These are phyloP conservation scores for Wickerhamomyces hampshirensis DNA, from an alignment of 805 yeast species.

Conservation along the genomic window DNA sequence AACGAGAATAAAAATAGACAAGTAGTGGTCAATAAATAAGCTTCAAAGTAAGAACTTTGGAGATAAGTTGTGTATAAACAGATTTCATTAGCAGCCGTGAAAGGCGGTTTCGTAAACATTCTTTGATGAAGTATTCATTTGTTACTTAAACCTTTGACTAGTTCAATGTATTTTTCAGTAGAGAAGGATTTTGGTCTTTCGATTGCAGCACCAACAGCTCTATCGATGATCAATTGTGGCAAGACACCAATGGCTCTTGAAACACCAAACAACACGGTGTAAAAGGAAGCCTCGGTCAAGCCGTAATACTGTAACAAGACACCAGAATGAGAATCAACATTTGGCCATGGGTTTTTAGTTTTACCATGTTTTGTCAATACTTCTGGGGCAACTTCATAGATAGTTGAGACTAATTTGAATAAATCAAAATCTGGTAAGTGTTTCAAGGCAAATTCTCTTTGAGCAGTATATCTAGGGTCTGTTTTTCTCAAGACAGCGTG, in stretches of 20 bases:
- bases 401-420: conserved; percentile 72
- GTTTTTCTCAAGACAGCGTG: conserved; percentile 87
- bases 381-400: conserved; percentile 78
- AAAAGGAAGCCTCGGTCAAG: conserved; percentile 73
- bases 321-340: conserved; percentile 86
- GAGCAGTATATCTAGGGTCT: conserved; percentile 84
- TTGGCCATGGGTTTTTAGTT: conserved; percentile 93
- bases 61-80: no score
- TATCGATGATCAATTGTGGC: conserved; percentile 80
- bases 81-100: no score
- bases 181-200: conserved; percentile 94
- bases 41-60: no score
- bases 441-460: conserved; percentile 72
- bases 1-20: no score
- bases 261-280: conserved; percentile 84
- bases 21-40: no score
- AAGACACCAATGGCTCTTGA: conserved; percentile 83
- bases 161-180: conserved; percentile 84
- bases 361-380: conserved; percentile 81
- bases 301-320: conserved; percentile 83
- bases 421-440: conserved; percentile 76
- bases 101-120: no score
- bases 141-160: conserved; percentile 46
- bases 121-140: no score
- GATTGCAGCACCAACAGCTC: conserved; percentile 76